Conservation (phyloP, 208 protist genomes). For the Porcisia deanei region DNA sequence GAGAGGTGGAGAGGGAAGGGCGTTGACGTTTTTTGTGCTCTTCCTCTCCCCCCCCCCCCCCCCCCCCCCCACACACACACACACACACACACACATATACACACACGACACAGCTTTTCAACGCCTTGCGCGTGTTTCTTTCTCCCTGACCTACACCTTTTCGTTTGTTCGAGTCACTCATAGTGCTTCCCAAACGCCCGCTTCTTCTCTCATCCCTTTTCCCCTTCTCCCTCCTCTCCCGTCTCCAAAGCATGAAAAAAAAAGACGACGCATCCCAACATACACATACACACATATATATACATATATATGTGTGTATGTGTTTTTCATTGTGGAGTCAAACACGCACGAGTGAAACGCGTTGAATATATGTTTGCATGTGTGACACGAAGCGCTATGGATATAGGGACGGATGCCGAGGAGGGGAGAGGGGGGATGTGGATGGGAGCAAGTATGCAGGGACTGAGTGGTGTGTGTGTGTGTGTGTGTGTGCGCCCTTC, state of each 20-base stretch:
- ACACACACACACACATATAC: background rate
- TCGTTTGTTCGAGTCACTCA: too few relatives aligned
- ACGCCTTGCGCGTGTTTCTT: background rate
- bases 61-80: background rate
- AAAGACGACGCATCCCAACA: background rate
- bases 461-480: background rate
- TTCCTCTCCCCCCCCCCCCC: background rate
- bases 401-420: too few relatives aligned
- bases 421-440: too few relatives aligned
- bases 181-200: background rate
- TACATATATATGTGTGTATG: too few relatives aligned
- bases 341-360: too few relatives aligned
- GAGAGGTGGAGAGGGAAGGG: conserved; percentile 2
- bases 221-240: background rate
- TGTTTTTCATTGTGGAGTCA: too few relatives aligned
- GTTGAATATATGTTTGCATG: too few relatives aligned
- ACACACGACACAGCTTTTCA: background rate
- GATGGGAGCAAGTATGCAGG: too few relatives aligned
- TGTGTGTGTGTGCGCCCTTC: conserved; percentile 1
- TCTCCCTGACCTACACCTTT: background rate
- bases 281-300: too few relatives aligned
- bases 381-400: too few relatives aligned
- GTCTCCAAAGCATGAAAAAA: background rate
- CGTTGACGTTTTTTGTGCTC: background rate
- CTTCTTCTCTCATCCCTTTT: background rate